Conservation (phyloP, 306 rosid genomes). For the Quercus alba region DNA sequence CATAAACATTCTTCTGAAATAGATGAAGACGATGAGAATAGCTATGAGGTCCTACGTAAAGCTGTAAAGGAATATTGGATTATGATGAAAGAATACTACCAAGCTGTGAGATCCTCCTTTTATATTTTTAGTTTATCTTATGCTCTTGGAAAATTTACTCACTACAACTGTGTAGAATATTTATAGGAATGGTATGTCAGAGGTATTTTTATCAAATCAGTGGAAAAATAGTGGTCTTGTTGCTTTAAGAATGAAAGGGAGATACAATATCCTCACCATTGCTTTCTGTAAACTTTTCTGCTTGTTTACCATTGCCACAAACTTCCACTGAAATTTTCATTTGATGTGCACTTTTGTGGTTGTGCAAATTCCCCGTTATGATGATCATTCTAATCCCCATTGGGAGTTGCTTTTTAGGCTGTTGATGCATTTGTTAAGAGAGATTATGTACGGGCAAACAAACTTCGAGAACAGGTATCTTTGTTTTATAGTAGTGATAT, state of each 20-base stretch:
- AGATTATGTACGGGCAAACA: constrained; percentile 29
- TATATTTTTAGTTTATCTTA: background rate
- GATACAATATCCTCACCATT: background rate
- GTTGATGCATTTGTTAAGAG: constrained; percentile 30
- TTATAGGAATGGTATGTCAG: background rate
- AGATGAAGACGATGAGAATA: constrained; percentile 32
- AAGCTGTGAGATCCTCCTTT: constrained; percentile 28
- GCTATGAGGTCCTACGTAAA: constrained; percentile 27
- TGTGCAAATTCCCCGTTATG: background rate
- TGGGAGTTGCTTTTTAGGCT: constrained; percentile 26
- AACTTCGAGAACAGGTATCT: constrained; percentile 22
- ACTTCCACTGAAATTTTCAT: background rate
- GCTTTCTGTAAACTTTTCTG: background rate
- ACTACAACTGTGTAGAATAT: background rate
- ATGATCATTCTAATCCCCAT: background rate
- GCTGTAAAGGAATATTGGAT: constrained; percentile 39
- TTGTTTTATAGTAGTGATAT: background rate
- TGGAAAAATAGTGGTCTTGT: background rate
- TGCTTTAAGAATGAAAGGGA: background rate
- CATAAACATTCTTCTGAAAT: constrained; percentile 5
- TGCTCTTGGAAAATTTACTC: background rate
- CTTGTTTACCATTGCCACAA: background rate
- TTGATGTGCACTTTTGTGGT: background rate
- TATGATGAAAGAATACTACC: constrained; percentile 40
- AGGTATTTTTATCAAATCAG: background rate